Evolutionary conservation across 2,329 filamentous ascomycete genomes (phyloP), one percentile per base, ranked within the genome.

Genomic region (Ophioceras dolichostomum): DNA sequence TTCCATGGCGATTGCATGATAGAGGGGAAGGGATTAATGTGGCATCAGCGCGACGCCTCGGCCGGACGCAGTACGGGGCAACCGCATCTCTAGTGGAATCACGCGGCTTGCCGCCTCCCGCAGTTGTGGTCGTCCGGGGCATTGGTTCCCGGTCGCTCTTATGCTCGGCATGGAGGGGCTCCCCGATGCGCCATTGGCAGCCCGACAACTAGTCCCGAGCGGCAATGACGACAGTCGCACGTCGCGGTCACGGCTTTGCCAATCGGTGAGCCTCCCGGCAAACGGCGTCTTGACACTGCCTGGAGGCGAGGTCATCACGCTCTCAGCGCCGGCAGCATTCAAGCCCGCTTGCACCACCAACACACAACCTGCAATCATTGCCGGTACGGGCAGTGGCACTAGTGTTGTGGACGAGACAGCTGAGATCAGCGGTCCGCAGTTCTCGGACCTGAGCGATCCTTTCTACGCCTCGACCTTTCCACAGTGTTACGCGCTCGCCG

Each of bases 401-500:
- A 31, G 30, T 33, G 18, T 20, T 18, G 44, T 52, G 24, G 52
- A 50, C 41, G 49, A 53, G 32, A 38, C 48, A 5, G 38, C 43
- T 18, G 33, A 39, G 9, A 46, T 47, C 26, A 49, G 56, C 38
- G 53, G 56, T 34, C 55, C 57, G 19, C 54, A 60, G 27, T 59
- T 79, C 44, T 73, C 79, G 42, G 76, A 87, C 56, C 74, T 84
- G 38, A 70, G 75, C 44, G 85, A 94, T 50, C 87, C 87, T 8
- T 98, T 98, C 59, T 94, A 94, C 59, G 82, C 88, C 38, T 94
- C 88, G 27, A 87, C 85, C 16, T 89, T 91, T 32, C 89, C 91
- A 12, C 87, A 94, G 58, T 82, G 84, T 50, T 98, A 95, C 54
- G 88, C 88, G 32, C 82, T 96, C 38, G 87, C 87, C 39, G 84